These are phyloP conservation scores for Peltaster fructicola DNA, from an alignment of 2,329 filamentous ascomycete species.

Conservation along the genomic window DNA sequence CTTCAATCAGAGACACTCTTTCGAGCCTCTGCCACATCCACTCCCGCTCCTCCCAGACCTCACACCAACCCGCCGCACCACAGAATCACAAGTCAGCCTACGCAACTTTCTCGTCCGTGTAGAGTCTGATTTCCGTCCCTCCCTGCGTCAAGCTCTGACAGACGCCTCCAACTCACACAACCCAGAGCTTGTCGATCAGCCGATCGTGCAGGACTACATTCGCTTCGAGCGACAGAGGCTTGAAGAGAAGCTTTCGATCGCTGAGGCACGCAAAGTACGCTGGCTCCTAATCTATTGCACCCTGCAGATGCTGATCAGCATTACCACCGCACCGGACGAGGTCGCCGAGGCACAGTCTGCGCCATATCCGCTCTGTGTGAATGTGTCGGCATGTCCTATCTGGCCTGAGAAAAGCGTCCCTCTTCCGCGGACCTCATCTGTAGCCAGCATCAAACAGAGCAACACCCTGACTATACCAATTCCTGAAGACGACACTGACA, in stretches of 20 bases:
- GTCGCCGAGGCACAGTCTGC: conserved; percentile 39
- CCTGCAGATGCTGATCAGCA: conserved; percentile 53
- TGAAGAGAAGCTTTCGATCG: conserved; percentile 41
- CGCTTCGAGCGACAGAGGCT: conserved; percentile 46
- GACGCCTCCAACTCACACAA: conserved; percentile 31
- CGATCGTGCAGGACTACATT: conserved; percentile 49
- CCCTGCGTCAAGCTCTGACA: conserved; percentile 33
- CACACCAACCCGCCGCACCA: conserved; percentile 8
- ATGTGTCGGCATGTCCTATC: too few species aligned
- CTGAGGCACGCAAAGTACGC: conserved; percentile 57
- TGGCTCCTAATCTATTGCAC: conserved; percentile 63
- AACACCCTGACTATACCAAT: conserved; percentile 1
- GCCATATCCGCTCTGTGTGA: conserved; percentile 41
- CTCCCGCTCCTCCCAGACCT: conserved; percentile 47
- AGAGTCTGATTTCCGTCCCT: conserved; percentile 19
- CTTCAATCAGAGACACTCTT: conserved; percentile 47
- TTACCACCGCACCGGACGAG: conserved; percentile 41
- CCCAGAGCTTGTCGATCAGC: conserved; percentile 20
- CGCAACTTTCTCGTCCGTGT: conserved; percentile 20
- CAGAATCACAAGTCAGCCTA: conserved; percentile 18
- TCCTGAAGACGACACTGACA: conserved; percentile 7
- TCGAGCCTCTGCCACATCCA: conserved; percentile 42
- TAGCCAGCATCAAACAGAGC: too few species aligned
- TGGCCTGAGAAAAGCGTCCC: too few species aligned
- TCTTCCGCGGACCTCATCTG: too few species aligned